A percentile compares a stretch with the other conserved stretches of the same genome.
phyloP scores from a whole-genome alignment of 257 asterid species.

The Solanum bulbocastanum region DNA sequence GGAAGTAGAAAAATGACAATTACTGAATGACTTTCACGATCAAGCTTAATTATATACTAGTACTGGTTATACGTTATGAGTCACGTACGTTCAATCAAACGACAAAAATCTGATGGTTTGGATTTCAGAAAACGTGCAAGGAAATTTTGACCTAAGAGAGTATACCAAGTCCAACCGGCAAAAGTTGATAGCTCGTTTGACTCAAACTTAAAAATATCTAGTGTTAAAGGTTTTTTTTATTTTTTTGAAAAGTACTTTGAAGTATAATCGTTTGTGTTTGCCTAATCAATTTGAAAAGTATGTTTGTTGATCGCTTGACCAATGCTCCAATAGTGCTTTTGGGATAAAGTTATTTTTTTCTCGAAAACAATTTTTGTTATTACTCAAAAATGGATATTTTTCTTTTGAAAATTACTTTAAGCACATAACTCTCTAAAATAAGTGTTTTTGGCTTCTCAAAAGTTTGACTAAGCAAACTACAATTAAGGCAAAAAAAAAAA shows the following conservation, averaged over 20 bases:
- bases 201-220: neutral
- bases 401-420: too few relatives aligned
- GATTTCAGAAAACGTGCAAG: neutral
- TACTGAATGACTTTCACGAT: neutral
- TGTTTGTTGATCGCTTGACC: neutral
- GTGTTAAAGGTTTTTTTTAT: neutral
- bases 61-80: too few relatives aligned
- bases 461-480: neutral
- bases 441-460: neutral
- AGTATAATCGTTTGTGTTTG: rapidly evolving
- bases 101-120: neutral
- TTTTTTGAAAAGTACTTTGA: too few relatives aligned
- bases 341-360: neutral
- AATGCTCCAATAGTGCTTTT: neutral
- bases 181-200: neutral
- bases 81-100: neutral
- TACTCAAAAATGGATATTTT: neutral
- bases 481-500: neutral
- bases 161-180: neutral
- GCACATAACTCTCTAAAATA: neutral
- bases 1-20: neutral
- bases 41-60: too few relatives aligned
- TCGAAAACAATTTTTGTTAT: rapidly evolving
- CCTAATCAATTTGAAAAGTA: neutral
- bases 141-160: neutral